Base-by-base conservation (phyloP, 257 asterid genomes). In the Sherardia arvensis region DNA sequence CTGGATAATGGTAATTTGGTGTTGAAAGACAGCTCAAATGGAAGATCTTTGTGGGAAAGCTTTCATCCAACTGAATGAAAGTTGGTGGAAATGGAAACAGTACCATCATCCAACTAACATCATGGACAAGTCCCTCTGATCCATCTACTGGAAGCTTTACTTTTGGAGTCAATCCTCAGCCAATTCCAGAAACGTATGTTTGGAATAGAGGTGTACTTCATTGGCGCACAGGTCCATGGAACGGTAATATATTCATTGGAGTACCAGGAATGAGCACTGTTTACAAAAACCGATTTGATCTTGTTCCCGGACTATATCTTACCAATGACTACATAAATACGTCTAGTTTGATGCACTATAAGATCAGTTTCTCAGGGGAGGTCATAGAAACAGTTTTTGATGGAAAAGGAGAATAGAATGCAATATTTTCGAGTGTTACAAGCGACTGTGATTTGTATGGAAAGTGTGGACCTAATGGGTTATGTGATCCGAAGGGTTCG, bases 391-490 rank as follows among this genome's bases (percentile, higher is more conserved):
- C n/a, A 72, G 47, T 59, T 9, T 5, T 67, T 56, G 29, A 2
- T 26, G 58, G 17, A 15, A 63, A 61, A 9, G 29, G 28, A 28
- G 43, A 72, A 18, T 69, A 74, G 78, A 0, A 33, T 20, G 51
- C 54, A 12, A 1, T 63, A 1, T 66, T 51, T 54, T 59, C 65
- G 25, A n/a, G 20, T 26, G 17, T 23, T 18, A 3, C 6, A 18
- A 64, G 22, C 2, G 65, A 58, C 17, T 69, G 68, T 27, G 66
- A 65, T 21, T 5, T 55, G 2, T 72, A 29, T 33, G 83, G 83
- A 7, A 58, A 18, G 26, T 84, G 91, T 21, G 95, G 91, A 14
- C 59, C 73, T 3, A 81, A 80, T 56, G 84, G 91, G 23, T 66
- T 60, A 32, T 86, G 90, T 74, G 54, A 84, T 69, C 27, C 83